Conservation (phyloP, 2,329 filamentous ascomycete species). For the Gliomastix tumulicola region DNA sequence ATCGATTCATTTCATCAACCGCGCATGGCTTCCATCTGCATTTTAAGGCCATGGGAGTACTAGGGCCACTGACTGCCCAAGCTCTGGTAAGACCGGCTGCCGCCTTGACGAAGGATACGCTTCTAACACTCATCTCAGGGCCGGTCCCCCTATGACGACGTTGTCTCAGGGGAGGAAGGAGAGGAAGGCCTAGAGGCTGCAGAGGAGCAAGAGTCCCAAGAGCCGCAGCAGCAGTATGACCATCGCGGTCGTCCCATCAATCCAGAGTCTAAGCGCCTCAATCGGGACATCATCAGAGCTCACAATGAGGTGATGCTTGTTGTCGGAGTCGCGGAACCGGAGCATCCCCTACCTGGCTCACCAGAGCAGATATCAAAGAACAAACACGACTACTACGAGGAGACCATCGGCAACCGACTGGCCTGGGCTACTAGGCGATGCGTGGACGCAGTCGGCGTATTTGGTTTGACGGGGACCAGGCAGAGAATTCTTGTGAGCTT, state of each 20-base stretch:
- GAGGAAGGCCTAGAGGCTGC: slow-evolving; percentile 37
- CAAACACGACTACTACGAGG: slow-evolving; percentile 40
- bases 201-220: slow-evolving; percentile 31
- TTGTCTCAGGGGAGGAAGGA: slow-evolving; percentile 42
- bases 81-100: slow-evolving; percentile 38
- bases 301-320: slow-evolving; percentile 60
- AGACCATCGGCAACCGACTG: slow-evolving; percentile 33
- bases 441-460: slow-evolving; percentile 35
- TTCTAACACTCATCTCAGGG: slow-evolving; percentile 28
- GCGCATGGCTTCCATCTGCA: too few species aligned
- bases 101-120: not conserved
- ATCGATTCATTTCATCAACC: too few species aligned
- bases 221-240: slow-evolving; percentile 44
- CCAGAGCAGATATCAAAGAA: slow-evolving; percentile 31
- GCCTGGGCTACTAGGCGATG: slow-evolving; percentile 21
- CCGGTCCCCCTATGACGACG: slow-evolving; percentile 53
- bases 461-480: slow-evolving; percentile 45
- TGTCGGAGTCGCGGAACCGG: slow-evolving; percentile 54
- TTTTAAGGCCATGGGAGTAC: slow-evolving; percentile 53
- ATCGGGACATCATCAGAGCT: slow-evolving; percentile 49
- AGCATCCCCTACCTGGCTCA: slow-evolving; percentile 29
- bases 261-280: slow-evolving; percentile 44
- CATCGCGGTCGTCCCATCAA: slow-evolving; percentile 49
- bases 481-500: slow-evolving; percentile 43
- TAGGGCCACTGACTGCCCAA: slow-evolving; percentile 49